Evolutionary conservation across 169 alveolate species (phyloP).

Genomic region (Toxoplasma gondii): DNA sequence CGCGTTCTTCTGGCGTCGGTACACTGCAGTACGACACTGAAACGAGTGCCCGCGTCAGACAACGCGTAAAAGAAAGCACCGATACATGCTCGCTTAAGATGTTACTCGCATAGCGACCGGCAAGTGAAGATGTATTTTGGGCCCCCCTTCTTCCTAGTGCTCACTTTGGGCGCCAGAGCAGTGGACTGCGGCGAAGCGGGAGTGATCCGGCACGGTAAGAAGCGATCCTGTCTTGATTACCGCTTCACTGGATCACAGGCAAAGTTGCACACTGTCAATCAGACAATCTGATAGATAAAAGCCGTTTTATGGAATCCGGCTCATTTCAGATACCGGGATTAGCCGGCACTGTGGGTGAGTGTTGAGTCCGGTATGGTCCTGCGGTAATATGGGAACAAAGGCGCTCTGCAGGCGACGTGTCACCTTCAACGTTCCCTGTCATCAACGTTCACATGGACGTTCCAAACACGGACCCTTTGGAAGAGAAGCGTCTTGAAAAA

Average conservation of each 20-base stretch:
- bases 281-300: background rate
- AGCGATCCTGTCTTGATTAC: background rate
- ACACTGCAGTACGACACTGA: too few relatives aligned
- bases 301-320: background rate
- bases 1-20: too few relatives aligned
- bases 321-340: background rate
- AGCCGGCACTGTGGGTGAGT: constrained; percentile 7
- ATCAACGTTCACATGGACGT: constrained; percentile 47
- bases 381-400: background rate
- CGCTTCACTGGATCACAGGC: background rate
- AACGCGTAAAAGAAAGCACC: too few relatives aligned
- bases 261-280: background rate
- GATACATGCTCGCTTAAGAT: too few relatives aligned
- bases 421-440: constrained; percentile 52
- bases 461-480: constrained; percentile 29
- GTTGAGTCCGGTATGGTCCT: background rate
- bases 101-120: too few relatives aligned
- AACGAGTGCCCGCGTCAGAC: too few relatives aligned
- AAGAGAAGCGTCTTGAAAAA: background rate
- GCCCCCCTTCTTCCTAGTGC: background rate
- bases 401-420: constrained; percentile 20
- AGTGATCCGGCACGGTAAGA: background rate
- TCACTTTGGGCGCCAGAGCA: background rate
- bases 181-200: background rate
- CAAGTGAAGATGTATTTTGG: background rate